Conservation (phyloP, 306 rosid species). For the Mucuna pruriens region DNA sequence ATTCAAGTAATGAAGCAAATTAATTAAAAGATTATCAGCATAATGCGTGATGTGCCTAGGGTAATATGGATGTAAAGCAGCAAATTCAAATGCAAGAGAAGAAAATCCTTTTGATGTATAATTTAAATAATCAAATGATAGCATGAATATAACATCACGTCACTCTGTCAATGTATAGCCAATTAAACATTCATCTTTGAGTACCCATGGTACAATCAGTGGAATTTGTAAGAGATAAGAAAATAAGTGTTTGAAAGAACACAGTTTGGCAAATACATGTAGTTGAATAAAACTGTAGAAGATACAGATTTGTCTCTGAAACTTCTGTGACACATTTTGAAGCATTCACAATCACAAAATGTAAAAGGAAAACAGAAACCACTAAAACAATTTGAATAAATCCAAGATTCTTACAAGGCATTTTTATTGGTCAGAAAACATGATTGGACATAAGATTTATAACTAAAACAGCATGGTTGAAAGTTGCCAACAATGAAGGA, state of each 20-base stretch:
- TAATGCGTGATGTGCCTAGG: neutral
- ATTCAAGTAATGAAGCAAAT: constrained; percentile 15
- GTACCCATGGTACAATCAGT: neutral
- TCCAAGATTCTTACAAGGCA: neutral
- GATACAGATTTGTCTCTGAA: neutral
- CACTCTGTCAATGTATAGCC: neutral
- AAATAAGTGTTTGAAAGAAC: constrained; percentile 16
- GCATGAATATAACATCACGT: neutral
- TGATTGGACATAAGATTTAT: neutral
- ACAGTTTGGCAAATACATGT: neutral
- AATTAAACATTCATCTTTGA: neutral
- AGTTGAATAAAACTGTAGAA: neutral
- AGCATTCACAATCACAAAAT: neutral
- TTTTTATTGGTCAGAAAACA: neutral
- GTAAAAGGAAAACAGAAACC: neutral
- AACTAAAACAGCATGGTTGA: neutral
- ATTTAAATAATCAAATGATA: neutral
- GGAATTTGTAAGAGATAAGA: neutral
- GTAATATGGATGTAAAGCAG: neutral
- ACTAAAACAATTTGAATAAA: neutral
- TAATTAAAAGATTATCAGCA: neutral
- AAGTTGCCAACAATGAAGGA: neutral
- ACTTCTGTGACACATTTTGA: neutral
- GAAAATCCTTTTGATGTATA: neutral
- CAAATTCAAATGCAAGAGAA: neutral